phyloP scores from a whole-genome alignment of 306 rosid species.

The Dalbergia cochinchinensis region DNA sequence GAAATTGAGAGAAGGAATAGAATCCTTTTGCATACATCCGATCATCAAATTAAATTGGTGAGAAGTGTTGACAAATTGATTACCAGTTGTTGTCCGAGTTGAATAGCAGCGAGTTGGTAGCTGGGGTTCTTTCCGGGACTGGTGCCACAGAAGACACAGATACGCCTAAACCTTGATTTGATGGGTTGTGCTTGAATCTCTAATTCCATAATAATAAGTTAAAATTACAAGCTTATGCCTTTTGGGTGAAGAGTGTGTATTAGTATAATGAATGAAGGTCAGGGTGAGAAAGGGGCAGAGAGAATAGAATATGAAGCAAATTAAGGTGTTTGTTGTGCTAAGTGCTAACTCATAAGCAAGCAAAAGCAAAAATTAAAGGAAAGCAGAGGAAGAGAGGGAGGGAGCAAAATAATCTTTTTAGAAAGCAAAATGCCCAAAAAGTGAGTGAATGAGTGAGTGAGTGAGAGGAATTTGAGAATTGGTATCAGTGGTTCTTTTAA shows the following conservation, averaged over 20 bases:
- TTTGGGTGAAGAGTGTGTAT: background rate
- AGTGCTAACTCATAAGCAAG: background rate
- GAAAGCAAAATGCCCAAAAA: slow-evolving; percentile 38
- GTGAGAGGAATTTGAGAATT: slow-evolving; percentile 34
- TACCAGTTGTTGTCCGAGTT: background rate
- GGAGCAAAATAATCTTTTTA: slow-evolving; percentile 7
- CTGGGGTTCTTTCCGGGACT: background rate
- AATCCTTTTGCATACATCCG: too few species aligned
- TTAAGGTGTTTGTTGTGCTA: slow-evolving; percentile 24
- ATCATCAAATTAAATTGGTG: too few species aligned
- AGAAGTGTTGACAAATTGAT: too few species aligned
- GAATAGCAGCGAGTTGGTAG: background rate
- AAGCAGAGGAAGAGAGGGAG: background rate
- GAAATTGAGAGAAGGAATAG: background rate
- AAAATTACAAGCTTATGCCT: too few species aligned
- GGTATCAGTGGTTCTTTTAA: slow-evolving; percentile 34
- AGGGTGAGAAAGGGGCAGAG: background rate
- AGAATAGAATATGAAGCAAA: background rate
- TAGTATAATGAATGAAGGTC: background rate
- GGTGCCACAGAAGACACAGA: background rate
- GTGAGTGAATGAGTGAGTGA: too few species aligned
- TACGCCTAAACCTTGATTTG: background rate
- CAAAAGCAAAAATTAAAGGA: background rate
- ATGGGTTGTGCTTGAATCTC: background rate
- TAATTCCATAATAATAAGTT: background rate